Percentiles rank a stretch among this genome's conserved stretches.
phyloP scores from a whole-genome alignment of 2,329 filamentous ascomycete genomes.

The Scedosporium dehoogii region DNA sequence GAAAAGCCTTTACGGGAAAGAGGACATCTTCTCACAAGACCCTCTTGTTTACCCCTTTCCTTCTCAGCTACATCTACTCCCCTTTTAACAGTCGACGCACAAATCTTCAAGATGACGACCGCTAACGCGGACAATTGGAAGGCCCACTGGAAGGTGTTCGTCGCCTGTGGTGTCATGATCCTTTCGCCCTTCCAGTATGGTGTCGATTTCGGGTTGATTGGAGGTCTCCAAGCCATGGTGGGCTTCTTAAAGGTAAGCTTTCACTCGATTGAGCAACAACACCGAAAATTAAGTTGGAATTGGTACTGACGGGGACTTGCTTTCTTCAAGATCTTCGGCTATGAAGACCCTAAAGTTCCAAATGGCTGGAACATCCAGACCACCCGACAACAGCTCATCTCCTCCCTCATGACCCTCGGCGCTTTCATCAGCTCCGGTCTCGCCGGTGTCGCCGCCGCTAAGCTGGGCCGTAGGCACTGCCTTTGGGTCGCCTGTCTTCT shows the following conservation, averaged over 20 bases:
- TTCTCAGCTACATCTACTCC: background rate
- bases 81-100: background rate
- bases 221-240: constrained; percentile 38
- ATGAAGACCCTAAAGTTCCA: constrained; percentile 16
- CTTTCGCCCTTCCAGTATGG: constrained; percentile 36
- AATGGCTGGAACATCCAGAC: constrained; percentile 35
- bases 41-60: no score
- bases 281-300: no score
- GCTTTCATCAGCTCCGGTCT: constrained; percentile 32
- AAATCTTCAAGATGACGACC: constrained; percentile 3
- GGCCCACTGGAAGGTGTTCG: constrained; percentile 34
- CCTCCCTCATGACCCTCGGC: constrained; percentile 36
- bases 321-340: constrained; percentile 24
- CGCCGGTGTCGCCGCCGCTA: constrained; percentile 27
- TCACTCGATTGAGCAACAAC: background rate
- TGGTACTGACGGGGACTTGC: constrained; percentile 19
- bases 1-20: no score
- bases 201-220: constrained; percentile 39
- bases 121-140: constrained; percentile 17
- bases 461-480: constrained; percentile 23
- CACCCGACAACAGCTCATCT: constrained; percentile 35
- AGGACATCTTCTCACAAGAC: no score
- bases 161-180: constrained; percentile 30
- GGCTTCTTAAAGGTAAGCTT: constrained; percentile 29
- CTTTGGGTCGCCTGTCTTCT: constrained; percentile 37